Base-by-base conservation (phyloP, 2,329 filamentous ascomycete genomes). In the Alternaria brassicicola region DNA sequence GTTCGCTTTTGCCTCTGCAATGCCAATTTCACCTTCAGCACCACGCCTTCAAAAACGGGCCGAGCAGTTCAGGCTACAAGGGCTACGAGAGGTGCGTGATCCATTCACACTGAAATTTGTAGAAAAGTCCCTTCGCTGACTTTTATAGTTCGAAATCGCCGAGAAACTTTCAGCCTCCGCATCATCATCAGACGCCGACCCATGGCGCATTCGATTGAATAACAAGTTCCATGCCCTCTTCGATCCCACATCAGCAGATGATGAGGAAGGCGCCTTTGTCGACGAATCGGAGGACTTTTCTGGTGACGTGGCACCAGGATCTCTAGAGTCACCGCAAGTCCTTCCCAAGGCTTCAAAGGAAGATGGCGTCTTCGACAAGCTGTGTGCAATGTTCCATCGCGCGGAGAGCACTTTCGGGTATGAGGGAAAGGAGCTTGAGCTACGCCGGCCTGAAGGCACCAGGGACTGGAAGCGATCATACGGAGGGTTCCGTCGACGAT, bases 21-120 rank as follows among this genome's bases (percentile, higher is more conserved):
- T 73, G 21, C 75, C 74, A 3, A 76, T 77, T 59, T 75, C 74
- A 13, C 75, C 75, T 10, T 67, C 75, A 5, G 74, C 74, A 21
- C 72, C 72, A n/a, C 63, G 65, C 33, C 65, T 70, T 8, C 71
- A 75, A 43, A 69, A 65, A 55, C 69, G 72, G 8, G 74, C 68
- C 13, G 75, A 76, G 50, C 68, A 70, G 28, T 72, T 72, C 61
- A 66, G 75, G 46, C 64, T 72, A 13, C 66, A 74, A 64, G 76
- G 76, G 13, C 55, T 77, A 13, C 49, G 66, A 52, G 76, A 78
- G 67, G 74, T 76, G 70, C 10, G 59, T 42, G 38, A 15, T n/a
- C 4, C 17, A 1, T 8, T 13, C 36, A 23, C 36, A 10, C 7
- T 10, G 5, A 17, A n/a, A 33, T 1, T 13, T 35, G 6, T 3